Base-by-base conservation (phyloP, 306 rosid species). In the Biancaea sappan region DNA sequence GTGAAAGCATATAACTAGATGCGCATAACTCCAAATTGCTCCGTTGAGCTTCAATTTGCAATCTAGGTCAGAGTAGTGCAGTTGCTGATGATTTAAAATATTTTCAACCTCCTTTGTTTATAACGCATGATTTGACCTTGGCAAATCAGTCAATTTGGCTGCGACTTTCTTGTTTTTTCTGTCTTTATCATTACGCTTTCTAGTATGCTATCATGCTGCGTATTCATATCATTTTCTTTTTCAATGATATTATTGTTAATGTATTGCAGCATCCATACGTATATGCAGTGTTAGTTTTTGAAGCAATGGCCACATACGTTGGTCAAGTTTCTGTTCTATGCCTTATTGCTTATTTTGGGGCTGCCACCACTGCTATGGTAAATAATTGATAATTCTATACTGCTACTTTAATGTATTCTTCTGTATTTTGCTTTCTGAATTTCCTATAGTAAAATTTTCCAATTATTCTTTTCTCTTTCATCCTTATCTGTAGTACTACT, bases 351-450 rank as follows among this genome's bases (percentile, higher is more conserved):
- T 59, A 84, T 66, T 84, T 84, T 8, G 91, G 89, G 5, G 91
- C 91, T 34, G 91, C 89, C 61, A 84, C 88, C 31, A 82, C 88
- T 58, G 89, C 91, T 61, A 87, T 84, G 91, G 88, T 84, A 73
- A 81, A 52, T 10, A 25, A 51, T 6, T 16, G 51, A 25, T 46
- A 14, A 6, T 59, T 4, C 2, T 18, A 22, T 25, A n/a, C 13
- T 8, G 24, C 37, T 13, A 19, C 37, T 29, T 8, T 22, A 8
- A 18, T 24, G 40, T 14, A 2, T 31, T 19, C 10, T 21, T 5
- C 21, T 66, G 50, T 24, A 14, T 10, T 41, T 15, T 37, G 28
- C 37, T 7, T 18, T 35, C 10, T 61, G 2, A 59, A 58, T 14
- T 29, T 59, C 5, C 43, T n/a, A 4, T n/a, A n/a, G n/a, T n/a